Evolutionary conservation across 148 eudicot genomes (phyloP).

Genomic region (Rhododendron williamsianum): DNA sequence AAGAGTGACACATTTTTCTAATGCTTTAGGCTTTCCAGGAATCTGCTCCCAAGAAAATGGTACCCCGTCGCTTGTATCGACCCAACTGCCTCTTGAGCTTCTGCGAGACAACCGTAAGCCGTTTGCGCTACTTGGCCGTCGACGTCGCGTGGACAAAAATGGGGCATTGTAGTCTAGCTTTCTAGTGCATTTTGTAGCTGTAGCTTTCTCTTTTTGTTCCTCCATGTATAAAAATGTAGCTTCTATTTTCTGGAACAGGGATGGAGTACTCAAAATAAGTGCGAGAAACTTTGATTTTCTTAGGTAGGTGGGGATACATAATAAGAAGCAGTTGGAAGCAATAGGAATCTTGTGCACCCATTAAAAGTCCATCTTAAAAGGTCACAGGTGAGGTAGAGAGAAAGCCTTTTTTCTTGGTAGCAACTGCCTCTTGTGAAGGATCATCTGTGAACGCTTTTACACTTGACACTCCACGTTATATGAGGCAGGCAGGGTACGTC

Average conservation of each 20-base stretch:
- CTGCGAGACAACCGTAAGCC: slow-evolving; percentile 4
- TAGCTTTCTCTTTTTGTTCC: slow-evolving; percentile 12
- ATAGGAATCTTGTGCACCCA: slow-evolving; percentile 20
- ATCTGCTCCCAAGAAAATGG: slow-evolving; percentile 84
- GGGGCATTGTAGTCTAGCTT: slow-evolving; percentile 59
- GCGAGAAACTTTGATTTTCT: neutral
- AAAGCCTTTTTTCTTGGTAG: neutral
- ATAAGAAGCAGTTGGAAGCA: slow-evolving; percentile 17
- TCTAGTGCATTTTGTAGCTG: slow-evolving; percentile 23
- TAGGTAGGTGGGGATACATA: slow-evolving; percentile 12
- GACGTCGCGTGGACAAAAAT: slow-evolving; percentile 49
- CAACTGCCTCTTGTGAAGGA: neutral
- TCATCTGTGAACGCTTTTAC: neutral
- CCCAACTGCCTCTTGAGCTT: slow-evolving; percentile 18
- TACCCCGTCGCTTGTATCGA: slow-evolving; percentile 28
- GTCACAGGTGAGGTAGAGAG: slow-evolving; percentile 9
- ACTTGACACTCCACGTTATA: neutral
- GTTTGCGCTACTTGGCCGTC: slow-evolving; percentile 24
- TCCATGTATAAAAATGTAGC: slow-evolving; percentile 11
- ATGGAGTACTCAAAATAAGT: neutral
- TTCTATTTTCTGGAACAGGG: neutral
- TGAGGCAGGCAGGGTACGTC: no score
- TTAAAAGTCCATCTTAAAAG: slow-evolving; percentile 13
- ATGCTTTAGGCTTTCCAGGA: slow-evolving; percentile 62
- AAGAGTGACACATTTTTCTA: neutral